Conservation (phyloP, 176 grass and related monocot genomes). For the Rhynchospora tenuis region DNA sequence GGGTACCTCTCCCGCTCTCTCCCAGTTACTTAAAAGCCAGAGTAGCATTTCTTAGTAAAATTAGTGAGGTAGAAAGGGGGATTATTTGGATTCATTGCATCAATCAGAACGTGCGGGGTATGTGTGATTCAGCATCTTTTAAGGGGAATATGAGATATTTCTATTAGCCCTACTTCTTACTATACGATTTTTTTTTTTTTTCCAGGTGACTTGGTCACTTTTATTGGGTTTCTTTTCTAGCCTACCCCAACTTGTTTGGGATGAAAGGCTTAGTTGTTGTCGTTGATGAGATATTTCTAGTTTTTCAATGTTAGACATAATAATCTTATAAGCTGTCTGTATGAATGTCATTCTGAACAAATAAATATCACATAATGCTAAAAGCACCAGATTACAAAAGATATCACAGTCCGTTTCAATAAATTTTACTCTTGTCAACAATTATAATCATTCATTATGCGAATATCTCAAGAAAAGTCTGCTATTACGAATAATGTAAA, state of each 20-base stretch:
- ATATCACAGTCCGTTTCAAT: neutral
- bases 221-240: no score
- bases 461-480: neutral
- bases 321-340: neutral
- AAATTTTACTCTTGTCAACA: neutral
- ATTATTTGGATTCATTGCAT: neutral
- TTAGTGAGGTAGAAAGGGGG: neutral
- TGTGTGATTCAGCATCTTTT: neutral
- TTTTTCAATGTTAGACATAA: no score
- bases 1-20: neutral
- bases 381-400: neutral
- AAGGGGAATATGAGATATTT: neutral
- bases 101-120: neutral
- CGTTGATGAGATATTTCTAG: no score
- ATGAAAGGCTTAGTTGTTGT: no score
- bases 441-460: constrained; percentile 10
- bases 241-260: no score
- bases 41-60: neutral
- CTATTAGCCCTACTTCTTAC: no score
- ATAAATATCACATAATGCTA: neutral
- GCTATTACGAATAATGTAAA: neutral
- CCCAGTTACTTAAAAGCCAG: neutral
- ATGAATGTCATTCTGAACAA: neutral
- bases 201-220: no score
- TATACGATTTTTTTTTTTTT: no score